These are phyloP conservation scores for Pleurotus ostreatus DNA, from an alignment of 768 basidiomycete genomes.

Conservation along the genomic window DNA sequence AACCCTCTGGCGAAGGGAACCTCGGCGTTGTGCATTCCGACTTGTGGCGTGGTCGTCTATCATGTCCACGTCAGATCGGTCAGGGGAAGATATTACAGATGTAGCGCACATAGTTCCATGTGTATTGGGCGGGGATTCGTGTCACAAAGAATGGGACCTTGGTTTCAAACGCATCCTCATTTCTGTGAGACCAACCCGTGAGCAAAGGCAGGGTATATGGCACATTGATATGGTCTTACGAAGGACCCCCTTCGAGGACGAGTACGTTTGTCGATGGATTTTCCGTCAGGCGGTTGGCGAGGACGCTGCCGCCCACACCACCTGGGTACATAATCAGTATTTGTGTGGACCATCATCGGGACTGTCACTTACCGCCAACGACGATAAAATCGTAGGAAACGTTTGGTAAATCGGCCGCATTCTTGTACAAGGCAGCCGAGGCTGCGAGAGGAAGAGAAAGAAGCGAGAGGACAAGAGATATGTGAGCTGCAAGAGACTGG, in stretches of 20 bases:
- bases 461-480: not conserved
- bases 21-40: slow-evolving; percentile 10
- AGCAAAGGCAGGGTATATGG: no score
- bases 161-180: not conserved
- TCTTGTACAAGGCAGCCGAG: not conserved
- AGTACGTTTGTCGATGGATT: not conserved
- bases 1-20: slow-evolving; percentile 16
- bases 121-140: not conserved
- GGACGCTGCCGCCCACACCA: slow-evolving; percentile 3
- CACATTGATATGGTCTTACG: not conserved
- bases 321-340: not conserved
- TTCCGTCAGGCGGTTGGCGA: slow-evolving; percentile 8
- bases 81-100: not conserved
- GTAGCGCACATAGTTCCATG: slow-evolving; percentile 10
- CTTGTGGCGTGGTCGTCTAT: slow-evolving; percentile 17
- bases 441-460: not conserved
- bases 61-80: slow-evolving; percentile 3
- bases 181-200: not conserved
- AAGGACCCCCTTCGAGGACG: slow-evolving; percentile 3
- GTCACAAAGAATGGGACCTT: slow-evolving; percentile 9
- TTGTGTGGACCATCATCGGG: rapidly evolving
- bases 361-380: slow-evolving; percentile 6
- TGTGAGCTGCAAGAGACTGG: not conserved
- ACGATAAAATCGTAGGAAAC: slow-evolving; percentile 9
- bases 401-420: not conserved